These are phyloP conservation scores for Suillus weaverae DNA, from an alignment of 768 basidiomycete species.

Conservation along the genomic window DNA sequence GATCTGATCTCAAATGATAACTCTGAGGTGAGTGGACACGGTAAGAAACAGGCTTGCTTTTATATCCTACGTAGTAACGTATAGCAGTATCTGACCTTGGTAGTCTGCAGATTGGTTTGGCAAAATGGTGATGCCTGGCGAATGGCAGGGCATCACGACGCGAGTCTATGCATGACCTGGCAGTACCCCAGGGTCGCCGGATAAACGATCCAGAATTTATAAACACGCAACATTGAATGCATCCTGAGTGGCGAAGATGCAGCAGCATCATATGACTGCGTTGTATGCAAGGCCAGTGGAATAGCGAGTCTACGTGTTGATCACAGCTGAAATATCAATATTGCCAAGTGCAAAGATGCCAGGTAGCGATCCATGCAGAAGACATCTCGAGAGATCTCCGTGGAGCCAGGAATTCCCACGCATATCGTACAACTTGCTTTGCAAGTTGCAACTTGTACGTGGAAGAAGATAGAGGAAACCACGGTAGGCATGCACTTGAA, in stretches of 20 bases:
- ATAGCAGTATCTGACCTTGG: neutral
- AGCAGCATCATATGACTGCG: slow-evolving; percentile 35
- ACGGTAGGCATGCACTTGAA: neutral
- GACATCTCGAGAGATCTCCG: neutral
- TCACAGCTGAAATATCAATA: neutral
- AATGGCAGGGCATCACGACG: neutral
- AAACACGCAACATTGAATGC: neutral
- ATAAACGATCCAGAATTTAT: neutral
- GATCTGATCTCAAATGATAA: neutral
- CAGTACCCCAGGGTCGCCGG: neutral
- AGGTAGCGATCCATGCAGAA: neutral
- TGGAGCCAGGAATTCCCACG: neutral
- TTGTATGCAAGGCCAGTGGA: neutral
- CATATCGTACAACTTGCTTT: neutral
- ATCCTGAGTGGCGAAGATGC: neutral
- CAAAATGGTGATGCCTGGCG: neutral
- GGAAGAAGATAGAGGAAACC: neutral
- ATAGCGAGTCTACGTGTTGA: neutral
- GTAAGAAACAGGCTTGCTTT: neutral
- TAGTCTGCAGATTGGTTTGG: neutral
- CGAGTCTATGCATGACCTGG: neutral
- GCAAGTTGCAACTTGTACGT: neutral
- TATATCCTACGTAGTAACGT: neutral
- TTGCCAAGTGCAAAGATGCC: neutral
- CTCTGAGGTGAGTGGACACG: neutral